A percentile compares a stretch with the other conserved stretches of the same genome.
These are phyloP conservation scores for Circinella umbellata DNA, from an alignment of 371 early-diverging fungal genomes.

Conservation along the genomic window DNA sequence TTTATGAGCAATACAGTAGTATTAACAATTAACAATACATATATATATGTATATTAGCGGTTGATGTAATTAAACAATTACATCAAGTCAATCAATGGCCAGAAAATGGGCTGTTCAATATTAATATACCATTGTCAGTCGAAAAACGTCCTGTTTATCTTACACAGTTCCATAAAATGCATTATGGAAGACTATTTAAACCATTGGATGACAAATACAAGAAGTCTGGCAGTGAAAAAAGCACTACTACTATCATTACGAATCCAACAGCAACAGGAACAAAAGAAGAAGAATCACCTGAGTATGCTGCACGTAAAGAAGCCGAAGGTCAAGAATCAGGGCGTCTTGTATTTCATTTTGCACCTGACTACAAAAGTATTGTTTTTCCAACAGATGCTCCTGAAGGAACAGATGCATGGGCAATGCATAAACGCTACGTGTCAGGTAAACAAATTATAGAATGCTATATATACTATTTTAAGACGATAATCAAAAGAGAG, in stretches of 20 bases:
- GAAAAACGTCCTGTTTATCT: constrained; percentile 39
- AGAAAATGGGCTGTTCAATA: constrained; percentile 37
- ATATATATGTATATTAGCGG: constrained; percentile 20
- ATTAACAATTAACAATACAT: not conserved
- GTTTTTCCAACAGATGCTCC: constrained; percentile 24
- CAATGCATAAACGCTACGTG: constrained; percentile 36
- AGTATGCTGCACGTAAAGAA: constrained; percentile 26
- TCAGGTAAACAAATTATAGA: constrained; percentile 37
- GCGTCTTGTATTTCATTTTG: constrained; percentile 29
- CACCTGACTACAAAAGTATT: constrained; percentile 35
- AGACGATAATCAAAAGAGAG: too few species aligned
- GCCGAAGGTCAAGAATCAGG: constrained; percentile 21
- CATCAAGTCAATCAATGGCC: constrained; percentile 40
- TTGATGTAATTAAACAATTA: constrained; percentile 38
- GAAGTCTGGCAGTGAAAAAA: too few species aligned
- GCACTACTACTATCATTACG: not conserved
- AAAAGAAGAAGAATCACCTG: constrained; percentile 16
- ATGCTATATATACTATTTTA: too few species aligned
- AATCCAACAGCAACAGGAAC: too few species aligned
- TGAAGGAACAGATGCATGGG: constrained; percentile 47
- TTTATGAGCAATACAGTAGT: not conserved
- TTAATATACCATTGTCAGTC: constrained; percentile 47
- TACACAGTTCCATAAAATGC: constrained; percentile 35
- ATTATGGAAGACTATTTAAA: constrained; percentile 39
- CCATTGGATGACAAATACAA: constrained; percentile 4